phyloP scores from a whole-genome alignment of 139 green algal genomes.

The Coccomyxa sp. region DNA sequence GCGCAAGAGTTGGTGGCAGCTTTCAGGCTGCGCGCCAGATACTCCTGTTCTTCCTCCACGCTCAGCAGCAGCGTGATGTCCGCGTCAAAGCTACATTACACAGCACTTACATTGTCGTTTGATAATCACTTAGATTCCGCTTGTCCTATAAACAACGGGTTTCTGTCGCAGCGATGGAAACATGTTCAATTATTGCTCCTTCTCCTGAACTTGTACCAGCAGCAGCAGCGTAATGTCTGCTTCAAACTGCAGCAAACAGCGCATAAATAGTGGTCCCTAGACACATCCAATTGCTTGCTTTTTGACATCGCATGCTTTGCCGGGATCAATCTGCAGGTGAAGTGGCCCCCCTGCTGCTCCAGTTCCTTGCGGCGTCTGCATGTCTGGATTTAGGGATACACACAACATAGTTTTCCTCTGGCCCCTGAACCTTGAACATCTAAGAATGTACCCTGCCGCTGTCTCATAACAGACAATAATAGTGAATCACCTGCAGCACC shows the following conservation, averaged over 20 bases:
- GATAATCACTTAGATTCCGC: not conserved
- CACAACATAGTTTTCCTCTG: too few species aligned
- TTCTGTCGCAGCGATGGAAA: not conserved
- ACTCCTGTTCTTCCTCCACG: conserved; percentile 2
- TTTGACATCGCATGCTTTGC: too few species aligned
- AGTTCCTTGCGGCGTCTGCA: too few species aligned
- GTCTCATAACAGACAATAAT: not conserved
- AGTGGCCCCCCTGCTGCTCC: too few species aligned
- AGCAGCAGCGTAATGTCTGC: too few species aligned
- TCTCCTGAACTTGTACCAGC: not conserved
- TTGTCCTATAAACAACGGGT: not conserved
- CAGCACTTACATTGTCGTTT: not conserved
- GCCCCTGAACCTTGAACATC: too few species aligned
- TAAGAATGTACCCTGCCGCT: not conserved
- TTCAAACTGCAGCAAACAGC: too few species aligned
- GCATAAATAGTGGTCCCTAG: too few species aligned
- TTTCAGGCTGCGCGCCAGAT: not conserved
- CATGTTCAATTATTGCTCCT: not conserved
- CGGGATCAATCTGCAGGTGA: too few species aligned
- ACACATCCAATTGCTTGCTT: too few species aligned
- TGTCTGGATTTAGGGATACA: too few species aligned
- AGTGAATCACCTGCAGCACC: not conserved
- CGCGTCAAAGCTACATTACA: not conserved
- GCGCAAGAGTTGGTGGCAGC: not conserved
- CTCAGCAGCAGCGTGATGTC: not conserved